Evolutionary conservation across 2,329 filamentous ascomycete species (phyloP).

Genomic region (Shiraia sp.): DNA sequence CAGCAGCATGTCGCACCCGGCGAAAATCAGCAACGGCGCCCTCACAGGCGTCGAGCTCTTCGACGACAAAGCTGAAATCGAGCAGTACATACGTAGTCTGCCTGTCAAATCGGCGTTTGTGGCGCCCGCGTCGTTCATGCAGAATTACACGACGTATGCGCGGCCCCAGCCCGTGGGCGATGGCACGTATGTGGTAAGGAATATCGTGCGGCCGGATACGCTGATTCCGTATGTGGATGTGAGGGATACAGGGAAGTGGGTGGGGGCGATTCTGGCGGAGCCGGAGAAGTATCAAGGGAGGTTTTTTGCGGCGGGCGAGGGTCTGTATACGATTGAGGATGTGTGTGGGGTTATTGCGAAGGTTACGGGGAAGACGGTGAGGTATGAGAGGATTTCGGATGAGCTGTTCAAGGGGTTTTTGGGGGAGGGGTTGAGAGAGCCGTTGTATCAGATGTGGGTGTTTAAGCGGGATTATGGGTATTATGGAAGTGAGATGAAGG

Average conservation of each 20-base stretch:
- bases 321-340: slow-evolving; percentile 47
- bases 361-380: slow-evolving; percentile 46
- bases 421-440: slow-evolving; percentile 17
- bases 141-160: slow-evolving; percentile 46
- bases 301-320: slow-evolving; percentile 50
- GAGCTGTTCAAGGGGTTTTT: slow-evolving; percentile 31
- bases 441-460: slow-evolving; percentile 33
- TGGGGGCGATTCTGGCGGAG: slow-evolving; percentile 48
- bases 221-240: slow-evolving; percentile 52
- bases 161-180: slow-evolving; percentile 22
- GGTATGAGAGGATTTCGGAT: slow-evolving; percentile 26
- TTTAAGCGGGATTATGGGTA: slow-evolving; percentile 35
- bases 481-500: slow-evolving; percentile 27
- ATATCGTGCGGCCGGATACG: slow-evolving; percentile 11
- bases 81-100: slow-evolving; percentile 56
- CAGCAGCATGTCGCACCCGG: slow-evolving; percentile 35
- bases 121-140: slow-evolving; percentile 60
- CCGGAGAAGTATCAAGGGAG: slow-evolving; percentile 51
- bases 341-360: slow-evolving; percentile 46
- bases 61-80: slow-evolving; percentile 61
- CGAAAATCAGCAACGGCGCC: slow-evolving; percentile 36
- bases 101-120: slow-evolving; percentile 58
- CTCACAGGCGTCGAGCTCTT: slow-evolving; percentile 53
- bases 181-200: slow-evolving; percentile 29
- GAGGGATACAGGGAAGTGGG: slow-evolving; percentile 52